These are phyloP conservation scores for Coemansia sp. DNA, from an alignment of 192 early-diverging fungal species.

Conservation along the genomic window DNA sequence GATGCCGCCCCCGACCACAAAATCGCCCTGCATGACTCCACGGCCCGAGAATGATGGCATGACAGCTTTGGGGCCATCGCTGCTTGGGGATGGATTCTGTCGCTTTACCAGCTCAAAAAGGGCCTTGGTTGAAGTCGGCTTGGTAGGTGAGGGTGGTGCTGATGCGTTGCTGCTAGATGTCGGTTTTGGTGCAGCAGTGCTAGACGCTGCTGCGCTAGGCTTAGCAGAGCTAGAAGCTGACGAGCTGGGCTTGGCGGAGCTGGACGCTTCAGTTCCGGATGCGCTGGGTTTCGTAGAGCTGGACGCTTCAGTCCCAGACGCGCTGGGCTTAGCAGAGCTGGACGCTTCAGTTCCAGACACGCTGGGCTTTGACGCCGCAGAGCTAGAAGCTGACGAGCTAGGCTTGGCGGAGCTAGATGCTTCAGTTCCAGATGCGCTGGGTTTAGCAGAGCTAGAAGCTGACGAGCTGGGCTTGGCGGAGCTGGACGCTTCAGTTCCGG, in stretches of 20 bases:
- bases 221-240: background rate
- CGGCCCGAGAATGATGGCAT: conserved; percentile 15
- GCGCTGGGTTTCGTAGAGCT: background rate
- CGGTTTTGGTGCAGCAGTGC: background rate
- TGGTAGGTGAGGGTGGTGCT: background rate
- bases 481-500: background rate
- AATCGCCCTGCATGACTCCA: conserved; percentile 13
- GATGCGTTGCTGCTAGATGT: background rate
- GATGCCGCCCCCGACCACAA: conserved; percentile 21
- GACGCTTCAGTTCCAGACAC: too few species aligned
- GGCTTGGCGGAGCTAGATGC: background rate
- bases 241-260: background rate
- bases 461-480: background rate
- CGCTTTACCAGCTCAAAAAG: conserved; percentile 11
- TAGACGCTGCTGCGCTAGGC: too few species aligned
- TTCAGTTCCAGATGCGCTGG: background rate
- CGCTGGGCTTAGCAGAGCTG: background rate
- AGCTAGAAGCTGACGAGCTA: background rate
- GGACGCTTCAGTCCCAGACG: background rate
- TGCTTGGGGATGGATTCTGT: conserved; percentile 1
- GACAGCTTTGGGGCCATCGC: background rate
- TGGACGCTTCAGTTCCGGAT: background rate
- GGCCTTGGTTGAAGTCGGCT: background rate
- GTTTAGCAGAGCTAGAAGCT: background rate
- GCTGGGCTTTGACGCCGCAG: background rate